Percentiles rank a stretch among this genome's conserved stretches.
phyloP scores from a whole-genome alignment of 192 early-diverging fungal species.

The Umbelopsis ramanniana region DNA sequence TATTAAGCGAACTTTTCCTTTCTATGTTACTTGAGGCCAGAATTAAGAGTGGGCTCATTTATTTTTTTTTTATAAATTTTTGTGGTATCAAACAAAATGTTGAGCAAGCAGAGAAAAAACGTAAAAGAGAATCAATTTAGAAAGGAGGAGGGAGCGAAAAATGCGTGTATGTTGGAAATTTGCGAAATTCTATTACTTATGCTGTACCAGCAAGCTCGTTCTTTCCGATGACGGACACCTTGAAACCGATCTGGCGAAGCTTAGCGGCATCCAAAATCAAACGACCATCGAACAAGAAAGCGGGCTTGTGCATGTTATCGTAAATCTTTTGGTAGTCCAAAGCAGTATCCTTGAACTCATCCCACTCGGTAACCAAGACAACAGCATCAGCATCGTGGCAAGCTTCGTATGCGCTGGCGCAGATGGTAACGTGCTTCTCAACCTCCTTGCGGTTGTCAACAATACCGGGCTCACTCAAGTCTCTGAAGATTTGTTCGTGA shows the following conservation, averaged over 20 bases:
- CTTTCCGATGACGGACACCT: conserved; percentile 73
- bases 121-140: conserved; percentile 23
- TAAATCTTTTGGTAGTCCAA: conserved; percentile 74
- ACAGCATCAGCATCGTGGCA: conserved; percentile 74
- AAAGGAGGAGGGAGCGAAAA: conserved; percentile 23
- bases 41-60: neutral
- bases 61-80: conserved; percentile 7
- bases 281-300: conserved; percentile 91
- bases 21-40: neutral
- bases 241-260: conserved; percentile 81
- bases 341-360: conserved; percentile 76
- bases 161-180: conserved; percentile 9
- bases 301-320: conserved; percentile 78
- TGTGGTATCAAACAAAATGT: conserved; percentile 18
- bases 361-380: conserved; percentile 88
- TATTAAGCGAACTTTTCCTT: neutral
- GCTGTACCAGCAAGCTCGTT: conserved; percentile 41
- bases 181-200: conserved; percentile 26
- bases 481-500: conserved; percentile 67
- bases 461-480: conserved; percentile 65
- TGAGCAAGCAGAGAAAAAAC: conserved; percentile 1
- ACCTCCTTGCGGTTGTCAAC: conserved; percentile 52
- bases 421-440: conserved; percentile 68
- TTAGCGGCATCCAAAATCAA: conserved; percentile 70
- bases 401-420: conserved; percentile 68